A percentile compares a stretch with the other conserved stretches of the same genome.
Evolutionary conservation across 2,329 filamentous ascomycete species (phyloP).

Genomic region (Tolypocladium amazonense): DNA sequence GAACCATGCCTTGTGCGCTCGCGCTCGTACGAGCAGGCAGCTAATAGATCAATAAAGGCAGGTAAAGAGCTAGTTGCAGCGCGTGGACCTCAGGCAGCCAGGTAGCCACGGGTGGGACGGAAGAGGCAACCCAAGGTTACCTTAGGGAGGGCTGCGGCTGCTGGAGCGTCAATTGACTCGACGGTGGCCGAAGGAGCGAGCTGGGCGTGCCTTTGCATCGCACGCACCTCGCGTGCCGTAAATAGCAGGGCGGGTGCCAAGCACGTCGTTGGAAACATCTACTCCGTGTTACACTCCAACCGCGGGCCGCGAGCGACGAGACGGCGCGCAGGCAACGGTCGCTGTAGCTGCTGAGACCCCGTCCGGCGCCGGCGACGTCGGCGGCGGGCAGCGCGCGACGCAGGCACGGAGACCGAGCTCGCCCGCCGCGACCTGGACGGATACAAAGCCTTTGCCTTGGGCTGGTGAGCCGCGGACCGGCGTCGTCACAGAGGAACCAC

Average conservation of each 20-base stretch:
- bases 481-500: neutral
- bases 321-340: no score
- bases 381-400: neutral
- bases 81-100: neutral
- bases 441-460: neutral
- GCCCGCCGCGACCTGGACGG: neutral
- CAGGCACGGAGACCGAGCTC: slow-evolving; percentile 1
- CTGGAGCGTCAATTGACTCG: neutral
- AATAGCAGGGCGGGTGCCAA: no score
- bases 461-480: neutral
- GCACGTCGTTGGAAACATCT: no score
- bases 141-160: no score
- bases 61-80: neutral
- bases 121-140: no score
- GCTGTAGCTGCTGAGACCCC: neutral
- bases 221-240: no score
- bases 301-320: no score
- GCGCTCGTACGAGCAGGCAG: no score
- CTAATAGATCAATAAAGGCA: no score
- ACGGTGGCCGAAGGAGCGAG: neutral
- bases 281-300: no score
- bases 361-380: neutral
- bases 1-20: neutral
- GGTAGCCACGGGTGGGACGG: neutral
- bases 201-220: no score